A percentile compares a stretch with the other conserved stretches of the same genome.
Conservation (phyloP, 495 filamentous ascomycete species). For the Podospora conica region DNA sequence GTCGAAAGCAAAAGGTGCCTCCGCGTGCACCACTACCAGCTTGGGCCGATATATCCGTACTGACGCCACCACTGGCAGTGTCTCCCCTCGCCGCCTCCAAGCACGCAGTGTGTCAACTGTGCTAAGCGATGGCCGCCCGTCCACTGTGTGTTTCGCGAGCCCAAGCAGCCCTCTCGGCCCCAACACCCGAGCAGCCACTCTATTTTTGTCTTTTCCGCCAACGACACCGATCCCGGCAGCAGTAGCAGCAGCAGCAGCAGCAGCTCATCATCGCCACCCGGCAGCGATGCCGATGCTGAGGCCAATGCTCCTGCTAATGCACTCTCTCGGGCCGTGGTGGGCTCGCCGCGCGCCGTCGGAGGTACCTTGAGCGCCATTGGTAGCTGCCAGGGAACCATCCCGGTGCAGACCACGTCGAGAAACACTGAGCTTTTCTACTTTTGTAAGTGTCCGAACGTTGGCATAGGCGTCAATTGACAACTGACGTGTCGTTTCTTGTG, state of each 20-base stretch:
- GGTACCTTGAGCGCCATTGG: constrained; percentile 16
- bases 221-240: background rate
- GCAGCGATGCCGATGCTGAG: background rate
- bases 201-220: constrained; percentile 1
- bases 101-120: constrained; percentile 9
- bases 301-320: background rate
- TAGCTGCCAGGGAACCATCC: constrained; percentile 16
- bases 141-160: constrained; percentile 5
- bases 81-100: background rate
- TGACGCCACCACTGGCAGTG: constrained; percentile 1
- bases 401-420: constrained; percentile 11
- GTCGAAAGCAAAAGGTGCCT: constrained; percentile 15
- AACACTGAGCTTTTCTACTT: constrained; percentile 23
- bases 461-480: background rate
- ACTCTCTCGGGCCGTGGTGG: background rate
- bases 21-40: background rate
- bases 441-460: constrained; percentile 11
- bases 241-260: background rate
- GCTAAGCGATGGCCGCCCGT: constrained; percentile 13
- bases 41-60: background rate
- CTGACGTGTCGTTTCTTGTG: background rate
- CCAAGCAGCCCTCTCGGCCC: background rate
- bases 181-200: background rate
- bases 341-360: constrained; percentile 1
- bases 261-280: background rate